Conservation (phyloP, 257 asterid species). For the Craterostigma plantagineum region DNA sequence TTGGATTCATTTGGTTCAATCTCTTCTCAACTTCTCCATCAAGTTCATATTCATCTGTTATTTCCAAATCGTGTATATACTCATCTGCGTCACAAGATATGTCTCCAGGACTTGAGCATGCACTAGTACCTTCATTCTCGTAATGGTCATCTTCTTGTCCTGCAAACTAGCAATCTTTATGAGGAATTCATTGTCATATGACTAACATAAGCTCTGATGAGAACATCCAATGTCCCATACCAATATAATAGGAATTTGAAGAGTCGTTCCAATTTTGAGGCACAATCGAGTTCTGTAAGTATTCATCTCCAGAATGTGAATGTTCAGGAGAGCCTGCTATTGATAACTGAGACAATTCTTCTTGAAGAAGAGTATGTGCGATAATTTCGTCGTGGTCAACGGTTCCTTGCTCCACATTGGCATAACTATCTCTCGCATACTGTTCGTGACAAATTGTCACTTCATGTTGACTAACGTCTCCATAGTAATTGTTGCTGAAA, state of each 20-base stretch:
- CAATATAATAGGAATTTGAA: conserved; percentile 30
- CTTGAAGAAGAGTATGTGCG: conserved; percentile 46
- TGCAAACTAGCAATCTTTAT: conserved; percentile 16
- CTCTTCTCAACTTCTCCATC: conserved; percentile 93
- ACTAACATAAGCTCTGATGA: conserved; percentile 6
- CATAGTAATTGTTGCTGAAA: conserved; percentile 60
- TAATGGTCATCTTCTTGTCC: conserved; percentile 26
- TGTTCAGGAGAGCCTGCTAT: conserved; percentile 39
- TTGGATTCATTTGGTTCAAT: conserved; percentile 56
- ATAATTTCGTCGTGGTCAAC: conserved; percentile 39
- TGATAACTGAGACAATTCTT: conserved; percentile 42
- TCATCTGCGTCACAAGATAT: conserved; percentile 54
- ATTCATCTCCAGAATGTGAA: conserved; percentile 24
- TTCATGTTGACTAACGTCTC: conserved; percentile 50
- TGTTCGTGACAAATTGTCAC: conserved; percentile 53
- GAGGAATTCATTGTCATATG: conserved; percentile 8
- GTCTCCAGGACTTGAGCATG: conserved; percentile 63
- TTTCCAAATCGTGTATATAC: conserved; percentile 39
- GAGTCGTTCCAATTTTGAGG: conserved; percentile 41
- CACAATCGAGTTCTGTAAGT: conserved; percentile 20
- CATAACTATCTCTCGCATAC: conserved; percentile 27
- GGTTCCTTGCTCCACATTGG: conserved; percentile 13
- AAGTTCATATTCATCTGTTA: conserved; percentile 58
- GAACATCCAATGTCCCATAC: conserved; percentile 15
- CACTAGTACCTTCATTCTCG: conserved; percentile 34